Base-by-base conservation (phyloP, 108 stramenopile genomes). In the Stephanodiscus triporus region DNA sequence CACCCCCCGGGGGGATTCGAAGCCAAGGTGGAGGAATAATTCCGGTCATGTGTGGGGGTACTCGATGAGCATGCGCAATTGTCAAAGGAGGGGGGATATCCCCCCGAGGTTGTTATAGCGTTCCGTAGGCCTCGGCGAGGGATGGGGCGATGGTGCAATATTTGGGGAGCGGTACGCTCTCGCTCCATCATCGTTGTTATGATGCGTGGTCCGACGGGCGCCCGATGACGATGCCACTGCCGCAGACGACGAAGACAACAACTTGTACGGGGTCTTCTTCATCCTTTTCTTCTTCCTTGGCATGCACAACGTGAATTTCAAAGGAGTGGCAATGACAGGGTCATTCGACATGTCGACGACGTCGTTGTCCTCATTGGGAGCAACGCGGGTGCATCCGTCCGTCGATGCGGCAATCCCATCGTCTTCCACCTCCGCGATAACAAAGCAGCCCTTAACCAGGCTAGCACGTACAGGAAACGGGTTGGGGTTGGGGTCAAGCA, bases 1-100 rank as follows among this genome's bases (percentile, higher is more conserved):
- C 9, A 99, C 93, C n/a, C 98, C 99, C 4, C 98, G 86, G 1
- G 99, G 99, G 38, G 99, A 98, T 73, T 97, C 90, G 16, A 99
- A 89, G 7, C 99, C 99, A 20, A 99, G 83, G 81, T 98, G 94
- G 6, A 81, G 66, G 81, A 97, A 99, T 4, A 99, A 65, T 68
- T 99, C 97, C 0, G 98, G 99, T 60, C 97, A 96, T 4, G 93
- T 82, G 22, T 98, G 82, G 22, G 99, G 99, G 81, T 96, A 96
- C 77, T 94, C 93, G 51, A 96, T 86, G 34, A 96, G 66, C 63
- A 94, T 87, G n/a, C 89, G 86, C 22, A 96, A 81, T 68, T 92
- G 89, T 42, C 75, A 61, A 2, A 96, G 54, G 2, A 90, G 83
- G 14, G 84, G 70, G 51, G 78, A 71, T 66, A 96, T 88, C 7